Conservation (phyloP, 306 rosid genomes). For the Hylodesmum podocarpum region DNA sequence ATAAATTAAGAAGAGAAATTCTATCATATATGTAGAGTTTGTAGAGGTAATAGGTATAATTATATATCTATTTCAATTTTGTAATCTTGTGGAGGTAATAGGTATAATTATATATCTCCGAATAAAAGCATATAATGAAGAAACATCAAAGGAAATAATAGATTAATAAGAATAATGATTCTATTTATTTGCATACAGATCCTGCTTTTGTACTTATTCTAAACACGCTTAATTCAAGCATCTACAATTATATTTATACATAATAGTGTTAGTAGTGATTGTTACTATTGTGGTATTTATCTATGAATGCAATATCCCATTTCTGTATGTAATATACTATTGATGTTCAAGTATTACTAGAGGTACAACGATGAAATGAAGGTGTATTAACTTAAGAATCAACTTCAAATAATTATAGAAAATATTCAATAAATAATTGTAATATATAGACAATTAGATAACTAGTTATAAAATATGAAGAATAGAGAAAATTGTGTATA, state of each 20-base stretch:
- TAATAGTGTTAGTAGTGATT: too few relatives aligned
- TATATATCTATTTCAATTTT: conserved; percentile 8
- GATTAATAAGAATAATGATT: background rate
- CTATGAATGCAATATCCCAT: background rate
- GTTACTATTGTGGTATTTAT: too few relatives aligned
- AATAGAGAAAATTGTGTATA: too few relatives aligned
- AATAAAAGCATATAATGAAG: background rate
- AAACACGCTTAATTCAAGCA: background rate
- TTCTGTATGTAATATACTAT: background rate
- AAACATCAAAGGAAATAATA: background rate
- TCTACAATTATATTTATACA: background rate
- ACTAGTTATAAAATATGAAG: too few relatives aligned
- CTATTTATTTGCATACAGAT: background rate
- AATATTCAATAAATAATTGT: too few relatives aligned
- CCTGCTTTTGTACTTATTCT: background rate
- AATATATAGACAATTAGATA: too few relatives aligned
- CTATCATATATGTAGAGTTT: background rate
- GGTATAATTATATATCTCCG: background rate
- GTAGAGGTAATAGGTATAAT: background rate
- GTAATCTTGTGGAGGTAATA: conserved; percentile 2
- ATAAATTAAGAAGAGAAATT: background rate
- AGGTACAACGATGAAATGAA: background rate
- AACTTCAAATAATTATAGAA: too few relatives aligned
- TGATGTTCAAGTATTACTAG: background rate
- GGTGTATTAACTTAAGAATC: too few relatives aligned